phyloP scores from a whole-genome alignment of 2,329 filamentous ascomycete species.

The Pseudogymnoascus destructans region DNA sequence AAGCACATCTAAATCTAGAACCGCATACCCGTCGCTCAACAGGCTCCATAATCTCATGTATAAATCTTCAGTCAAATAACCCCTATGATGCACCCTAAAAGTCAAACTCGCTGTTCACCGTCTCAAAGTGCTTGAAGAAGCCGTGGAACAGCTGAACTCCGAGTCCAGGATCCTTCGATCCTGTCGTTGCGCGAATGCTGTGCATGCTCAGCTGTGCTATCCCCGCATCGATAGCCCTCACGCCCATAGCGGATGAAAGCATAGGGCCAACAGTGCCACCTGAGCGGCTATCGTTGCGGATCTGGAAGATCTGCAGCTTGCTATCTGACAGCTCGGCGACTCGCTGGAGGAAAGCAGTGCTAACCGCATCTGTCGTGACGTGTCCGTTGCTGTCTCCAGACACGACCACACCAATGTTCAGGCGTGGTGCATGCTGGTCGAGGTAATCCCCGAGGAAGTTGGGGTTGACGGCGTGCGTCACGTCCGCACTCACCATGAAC shows the following conservation, averaged over 20 bases:
- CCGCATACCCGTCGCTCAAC: background rate
- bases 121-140: conserved; percentile 77
- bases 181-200: conserved; percentile 77
- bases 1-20: background rate
- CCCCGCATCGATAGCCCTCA: conserved; percentile 74
- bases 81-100: conserved; percentile 18
- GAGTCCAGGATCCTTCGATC: conserved; percentile 71
- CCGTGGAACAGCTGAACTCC: conserved; percentile 82
- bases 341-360: conserved; percentile 64
- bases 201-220: conserved; percentile 93
- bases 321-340: conserved; percentile 62
- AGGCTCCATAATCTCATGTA: background rate
- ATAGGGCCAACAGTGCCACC: conserved; percentile 95
- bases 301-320: conserved; percentile 79
- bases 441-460: conserved; percentile 83
- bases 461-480: conserved; percentile 86
- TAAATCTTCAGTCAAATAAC: background rate
- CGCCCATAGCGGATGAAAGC: conserved; percentile 67
- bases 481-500: conserved; percentile 85
- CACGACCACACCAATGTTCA: conserved; percentile 78
- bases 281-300: conserved; percentile 77
- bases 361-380: conserved; percentile 89
- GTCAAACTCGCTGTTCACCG: conserved; percentile 68
- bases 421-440: conserved; percentile 67
- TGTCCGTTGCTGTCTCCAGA: conserved; percentile 79